Conservation (phyloP, 2,329 filamentous ascomycete species). For the Hypoxylon sp. region DNA sequence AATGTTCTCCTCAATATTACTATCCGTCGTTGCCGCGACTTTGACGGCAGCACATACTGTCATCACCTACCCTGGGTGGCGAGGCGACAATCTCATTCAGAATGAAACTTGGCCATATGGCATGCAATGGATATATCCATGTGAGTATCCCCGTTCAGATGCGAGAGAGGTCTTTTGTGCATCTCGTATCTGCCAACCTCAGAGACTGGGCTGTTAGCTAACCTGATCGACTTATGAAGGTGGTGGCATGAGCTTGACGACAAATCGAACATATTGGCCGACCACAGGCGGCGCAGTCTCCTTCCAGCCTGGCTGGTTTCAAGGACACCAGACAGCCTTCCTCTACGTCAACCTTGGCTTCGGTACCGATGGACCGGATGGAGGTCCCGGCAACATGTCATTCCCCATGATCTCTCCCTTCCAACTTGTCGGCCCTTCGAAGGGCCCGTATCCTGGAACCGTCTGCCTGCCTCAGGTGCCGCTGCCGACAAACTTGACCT, state of each 20-base stretch:
- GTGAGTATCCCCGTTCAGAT: too few species aligned
- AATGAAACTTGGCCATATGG: slow-evolving; percentile 84
- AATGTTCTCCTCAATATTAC: slow-evolving; percentile 56
- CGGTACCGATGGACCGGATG: slow-evolving; percentile 70
- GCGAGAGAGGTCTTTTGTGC: too few species aligned
- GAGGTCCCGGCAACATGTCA: slow-evolving; percentile 85
- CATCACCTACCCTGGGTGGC: slow-evolving; percentile 85
- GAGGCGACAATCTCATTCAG: slow-evolving; percentile 84
- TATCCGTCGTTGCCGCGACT: slow-evolving; percentile 56
- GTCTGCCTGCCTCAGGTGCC: slow-evolving; percentile 92
- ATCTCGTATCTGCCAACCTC: too few species aligned
- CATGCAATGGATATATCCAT: slow-evolving; percentile 96
- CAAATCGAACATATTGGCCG: slow-evolving; percentile 93
- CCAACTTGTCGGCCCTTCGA: slow-evolving; percentile 82
- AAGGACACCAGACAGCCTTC: slow-evolving; percentile 81
- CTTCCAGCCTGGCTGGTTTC: slow-evolving; percentile 96
- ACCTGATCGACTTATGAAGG: too few species aligned
- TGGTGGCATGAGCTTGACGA: slow-evolving; percentile 79
- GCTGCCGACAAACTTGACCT: slow-evolving; percentile 74
- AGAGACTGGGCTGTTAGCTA: too few species aligned
- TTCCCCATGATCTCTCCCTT: slow-evolving; percentile 82
- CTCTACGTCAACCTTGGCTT: slow-evolving; percentile 93
- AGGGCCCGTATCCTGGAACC: slow-evolving; percentile 84
- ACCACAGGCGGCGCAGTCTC: slow-evolving; percentile 85
- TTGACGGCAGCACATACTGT: slow-evolving; percentile 76